Conservation (phyloP, 768 basidiomycete species). For the Galerina sulciceps region DNA sequence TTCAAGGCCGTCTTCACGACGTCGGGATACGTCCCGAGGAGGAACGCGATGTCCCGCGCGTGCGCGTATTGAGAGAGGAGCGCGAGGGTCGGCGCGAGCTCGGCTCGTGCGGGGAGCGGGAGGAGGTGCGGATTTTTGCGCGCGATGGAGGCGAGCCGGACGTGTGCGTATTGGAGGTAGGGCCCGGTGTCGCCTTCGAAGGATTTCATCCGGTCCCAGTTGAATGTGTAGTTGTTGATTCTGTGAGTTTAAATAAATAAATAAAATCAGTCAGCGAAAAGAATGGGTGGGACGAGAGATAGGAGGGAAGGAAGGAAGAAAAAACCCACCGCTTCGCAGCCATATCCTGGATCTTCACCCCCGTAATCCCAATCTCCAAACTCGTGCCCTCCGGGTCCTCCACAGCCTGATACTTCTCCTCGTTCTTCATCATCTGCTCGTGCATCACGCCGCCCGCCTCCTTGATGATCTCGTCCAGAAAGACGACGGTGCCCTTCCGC, state of each 20-base stretch:
- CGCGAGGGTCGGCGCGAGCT: constrained; percentile 57
- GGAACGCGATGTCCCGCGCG: constrained; percentile 82
- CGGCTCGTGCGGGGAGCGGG: constrained; percentile 72
- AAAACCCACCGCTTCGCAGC: constrained; percentile 78
- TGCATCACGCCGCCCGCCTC: constrained; percentile 92
- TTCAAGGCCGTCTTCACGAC: constrained; percentile 85
- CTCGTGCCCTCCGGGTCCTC: constrained; percentile 84
- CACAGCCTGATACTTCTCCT: constrained; percentile 87
- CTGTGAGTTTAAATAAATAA: constrained; percentile 39
- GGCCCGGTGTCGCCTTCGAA: constrained; percentile 97
- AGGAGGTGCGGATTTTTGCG: constrained; percentile 90
- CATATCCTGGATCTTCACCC: constrained; percentile 98
- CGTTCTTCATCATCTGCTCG: constrained; percentile 94
- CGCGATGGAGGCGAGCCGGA: constrained; percentile 86
- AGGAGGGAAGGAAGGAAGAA: not conserved
- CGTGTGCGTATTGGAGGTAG: constrained; percentile 96
- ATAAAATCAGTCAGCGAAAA: not conserved
- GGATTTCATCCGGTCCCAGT: constrained; percentile 92
- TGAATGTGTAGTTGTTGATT: constrained; percentile 95
- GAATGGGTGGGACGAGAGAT: too few relatives aligned
- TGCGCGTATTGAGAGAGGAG: constrained; percentile 70
- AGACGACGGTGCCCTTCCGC: constrained; percentile 91
- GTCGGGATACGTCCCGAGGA: constrained; percentile 91
- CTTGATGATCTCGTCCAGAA: constrained; percentile 89
- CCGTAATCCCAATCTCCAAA: constrained; percentile 90